Evolutionary conservation across 805 yeast species (phyloP), one percentile per base, ranked within the genome.

Genomic region (Saturnispora serradocipensis): DNA sequence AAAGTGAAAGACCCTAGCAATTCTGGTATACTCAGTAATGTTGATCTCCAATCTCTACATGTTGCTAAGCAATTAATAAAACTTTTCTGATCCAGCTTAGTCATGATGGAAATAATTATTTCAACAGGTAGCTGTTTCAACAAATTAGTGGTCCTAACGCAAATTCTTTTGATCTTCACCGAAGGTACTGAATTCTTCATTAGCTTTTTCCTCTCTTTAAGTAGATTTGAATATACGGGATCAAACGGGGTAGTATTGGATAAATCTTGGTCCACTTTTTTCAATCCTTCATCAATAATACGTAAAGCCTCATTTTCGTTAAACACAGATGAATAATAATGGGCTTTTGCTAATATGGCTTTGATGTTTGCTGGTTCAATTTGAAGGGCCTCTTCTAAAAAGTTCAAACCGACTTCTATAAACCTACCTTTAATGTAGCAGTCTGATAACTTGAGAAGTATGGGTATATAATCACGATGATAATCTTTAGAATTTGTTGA

Each of bases 21-120:
- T 10, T 44, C 32, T 4, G 58, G 56, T 4, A 51, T 44, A n/a
- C 48, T 47, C 18, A 55, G 30, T 10, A 53, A 42, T 6, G 46
- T 48, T 20, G 43, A 15, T 46, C 58, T 48, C 58, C 55, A 53
- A 30, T 42, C 51, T 45, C 53, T 47, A n/a, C 56, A 53, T 15
- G 53, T 50, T 27, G 25, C n/a, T 27, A 53, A 35, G 13, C 52
- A 36, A 22, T 44, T 53, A 4, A 27, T 43, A 15, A 53, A 52
- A 18, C 39, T 45, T 24, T 20, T 27, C n/a, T 39, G 40, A 16
- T 49, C 49, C 27, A 55, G 43, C 1, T 43, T 24, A 13, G 28
- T 32, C 50, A 55, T 48, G 18, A 52, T 53, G 4, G 47, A 43
- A 13, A 36, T 11, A 2, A 53, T 28, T 20, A 56, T 27, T 48